Conservation (phyloP, 2,329 filamentous ascomycete species). For the Trichocomaceae sp. region DNA sequence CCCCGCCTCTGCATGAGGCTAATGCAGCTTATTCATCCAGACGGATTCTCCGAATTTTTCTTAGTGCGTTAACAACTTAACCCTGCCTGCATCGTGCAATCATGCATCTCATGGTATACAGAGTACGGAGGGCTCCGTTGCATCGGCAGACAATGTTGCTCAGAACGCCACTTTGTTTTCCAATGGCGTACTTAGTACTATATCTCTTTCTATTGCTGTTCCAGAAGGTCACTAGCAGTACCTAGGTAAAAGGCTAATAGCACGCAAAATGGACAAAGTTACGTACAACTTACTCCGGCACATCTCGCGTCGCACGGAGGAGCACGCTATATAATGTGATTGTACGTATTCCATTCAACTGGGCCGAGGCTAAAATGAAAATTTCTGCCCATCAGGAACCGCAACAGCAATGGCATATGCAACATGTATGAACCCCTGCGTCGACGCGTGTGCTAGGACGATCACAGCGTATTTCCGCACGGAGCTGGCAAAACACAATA, state of each 20-base stretch:
- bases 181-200: too few species aligned
- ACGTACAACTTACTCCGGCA: too few species aligned
- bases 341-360: neutral
- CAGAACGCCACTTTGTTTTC: too few species aligned
- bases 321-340: neutral
- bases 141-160: too few species aligned
- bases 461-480: neutral
- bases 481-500: neutral
- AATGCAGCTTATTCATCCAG: conserved; percentile 2
- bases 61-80: too few species aligned
- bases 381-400: neutral
- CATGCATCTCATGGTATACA: neutral
- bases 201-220: conserved; percentile 8
- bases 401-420: neutral
- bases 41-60: too few species aligned
- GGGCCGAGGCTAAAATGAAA: neutral
- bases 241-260: too few species aligned
- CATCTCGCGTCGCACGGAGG: neutral
- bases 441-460: neutral
- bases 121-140: neutral
- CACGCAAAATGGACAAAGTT: neutral
- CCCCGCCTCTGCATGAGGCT: conserved; percentile 1
- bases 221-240: conserved; percentile 4
- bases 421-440: neutral
- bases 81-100: too few species aligned